Percentiles rank a stretch among this genome's conserved stretches.
Conservation (phyloP, 805 yeast genomes). For the Clavispora vitiphila region DNA sequence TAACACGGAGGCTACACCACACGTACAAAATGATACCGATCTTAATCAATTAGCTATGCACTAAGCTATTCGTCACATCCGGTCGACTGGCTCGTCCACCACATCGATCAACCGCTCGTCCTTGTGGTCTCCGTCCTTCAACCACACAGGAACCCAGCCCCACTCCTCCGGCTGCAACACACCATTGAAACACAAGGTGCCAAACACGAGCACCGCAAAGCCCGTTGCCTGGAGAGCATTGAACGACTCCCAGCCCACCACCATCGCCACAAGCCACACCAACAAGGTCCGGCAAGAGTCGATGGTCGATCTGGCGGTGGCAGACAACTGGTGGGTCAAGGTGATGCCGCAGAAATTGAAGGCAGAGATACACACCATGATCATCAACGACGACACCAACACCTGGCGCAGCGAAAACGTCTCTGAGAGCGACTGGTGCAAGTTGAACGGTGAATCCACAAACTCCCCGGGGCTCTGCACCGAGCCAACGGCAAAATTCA, state of each 20-base stretch:
- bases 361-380: slow-evolving; percentile 66
- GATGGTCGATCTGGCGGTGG: slow-evolving; percentile 74
- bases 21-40: too few relatives aligned
- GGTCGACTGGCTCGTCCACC: slow-evolving; percentile 28
- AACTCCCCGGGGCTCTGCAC: slow-evolving; percentile 28
- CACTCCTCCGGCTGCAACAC: slow-evolving; percentile 51
- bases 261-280: slow-evolving; percentile 69
- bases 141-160: slow-evolving; percentile 42
- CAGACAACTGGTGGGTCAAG: slow-evolving; percentile 59
- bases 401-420: slow-evolving; percentile 41
- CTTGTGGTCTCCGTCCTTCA: slow-evolving; percentile 21
- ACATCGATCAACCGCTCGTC: slow-evolving; percentile 19
- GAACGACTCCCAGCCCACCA: slow-evolving; percentile 73
- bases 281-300: slow-evolving; percentile 72
- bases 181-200: slow-evolving; percentile 71
- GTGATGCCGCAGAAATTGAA: slow-evolving; percentile 74
- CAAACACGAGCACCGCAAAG: slow-evolving; percentile 57
- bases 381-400: slow-evolving; percentile 50
- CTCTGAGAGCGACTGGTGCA: slow-evolving; percentile 45
- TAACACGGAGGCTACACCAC: too few relatives aligned
- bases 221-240: slow-evolving; percentile 59
- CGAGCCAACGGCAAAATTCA: slow-evolving; percentile 38
- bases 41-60: too few relatives aligned
- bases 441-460: slow-evolving; percentile 49
- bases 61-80: too few relatives aligned